A percentile compares a stretch with the other conserved stretches of the same genome.
These are phyloP conservation scores for Aureobasidium subglaciale DNA, from an alignment of 2,329 filamentous ascomycete genomes.

Conservation along the genomic window DNA sequence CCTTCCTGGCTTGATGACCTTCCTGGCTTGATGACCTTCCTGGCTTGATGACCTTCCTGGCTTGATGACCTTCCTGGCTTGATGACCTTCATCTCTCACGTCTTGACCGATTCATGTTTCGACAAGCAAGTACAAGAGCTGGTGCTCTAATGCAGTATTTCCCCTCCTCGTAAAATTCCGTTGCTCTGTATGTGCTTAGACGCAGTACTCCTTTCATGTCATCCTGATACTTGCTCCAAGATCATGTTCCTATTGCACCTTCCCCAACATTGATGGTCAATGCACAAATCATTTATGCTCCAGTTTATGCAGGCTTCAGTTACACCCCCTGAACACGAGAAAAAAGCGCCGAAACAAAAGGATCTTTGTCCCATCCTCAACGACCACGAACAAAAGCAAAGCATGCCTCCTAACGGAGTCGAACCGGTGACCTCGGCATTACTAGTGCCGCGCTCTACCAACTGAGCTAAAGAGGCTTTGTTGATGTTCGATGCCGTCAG, in stretches of 20 bases:
- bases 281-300: not conserved
- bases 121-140: too few relatives aligned
- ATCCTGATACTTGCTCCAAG: not conserved
- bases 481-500: accelerated
- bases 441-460: conserved; percentile 16
- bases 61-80: too few relatives aligned
- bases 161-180: too few relatives aligned
- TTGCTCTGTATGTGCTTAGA: too few relatives aligned
- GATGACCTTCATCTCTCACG: too few relatives aligned
- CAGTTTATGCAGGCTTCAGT: not conserved
- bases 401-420: conserved; percentile 10
- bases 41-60: too few relatives aligned
- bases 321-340: not conserved
- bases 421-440: conserved; percentile 15
- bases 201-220: too few relatives aligned
- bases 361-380: not conserved
- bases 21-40: too few relatives aligned
- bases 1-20: too few relatives aligned
- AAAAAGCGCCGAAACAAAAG: not conserved
- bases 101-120: too few relatives aligned
- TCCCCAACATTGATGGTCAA: not conserved
- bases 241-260: not conserved
- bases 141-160: too few relatives aligned
- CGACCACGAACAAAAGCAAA: not conserved
- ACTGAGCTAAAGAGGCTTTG: conserved; percentile 14